Evolutionary conservation across 495 filamentous ascomycete species (phyloP).

Genomic region (Neurospora sp.): DNA sequence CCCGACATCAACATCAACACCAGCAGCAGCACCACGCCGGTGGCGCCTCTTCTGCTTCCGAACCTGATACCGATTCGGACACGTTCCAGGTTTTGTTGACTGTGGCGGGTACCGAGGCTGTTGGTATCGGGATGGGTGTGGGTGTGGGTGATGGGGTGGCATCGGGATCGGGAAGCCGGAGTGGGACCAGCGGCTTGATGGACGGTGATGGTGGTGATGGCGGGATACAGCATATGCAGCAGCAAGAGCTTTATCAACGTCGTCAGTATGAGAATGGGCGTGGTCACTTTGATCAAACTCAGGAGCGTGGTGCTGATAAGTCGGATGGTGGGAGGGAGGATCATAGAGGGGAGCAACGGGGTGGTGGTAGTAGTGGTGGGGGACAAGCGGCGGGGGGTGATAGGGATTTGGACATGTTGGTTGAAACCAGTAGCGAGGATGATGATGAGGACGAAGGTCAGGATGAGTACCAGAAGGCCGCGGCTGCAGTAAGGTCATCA

Average conservation of each 20-base stretch:
- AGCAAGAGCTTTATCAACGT: not conserved
- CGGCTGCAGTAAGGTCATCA: not conserved
- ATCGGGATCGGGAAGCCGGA: not conserved
- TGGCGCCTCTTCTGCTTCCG: not conserved
- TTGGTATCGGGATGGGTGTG: not conserved
- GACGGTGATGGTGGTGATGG: not conserved
- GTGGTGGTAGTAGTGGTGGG: not conserved
- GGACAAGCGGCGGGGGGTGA: conserved; percentile 9
- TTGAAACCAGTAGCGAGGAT: conserved; percentile 27
- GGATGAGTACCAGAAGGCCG: not conserved
- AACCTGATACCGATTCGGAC: not conserved
- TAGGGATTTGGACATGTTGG: conserved; percentile 43
- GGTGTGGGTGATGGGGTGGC: not conserved
- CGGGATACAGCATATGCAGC: not conserved
- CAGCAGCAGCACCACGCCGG: conserved; percentile 2
- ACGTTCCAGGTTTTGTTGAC: not conserved
- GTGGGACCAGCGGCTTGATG: not conserved
- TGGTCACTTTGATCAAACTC: not conserved
- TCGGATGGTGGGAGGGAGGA: not conserved
- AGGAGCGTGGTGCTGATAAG: not conserved
- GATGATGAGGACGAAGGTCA: conserved; percentile 22
- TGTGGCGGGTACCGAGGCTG: not conserved
- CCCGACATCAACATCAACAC: conserved; percentile 1
- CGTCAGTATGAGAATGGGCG: too few relatives aligned
- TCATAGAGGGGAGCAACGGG: not conserved